Base-by-base conservation (phyloP, 495 filamentous ascomycete species). In the Lophiotrema nucula region DNA sequence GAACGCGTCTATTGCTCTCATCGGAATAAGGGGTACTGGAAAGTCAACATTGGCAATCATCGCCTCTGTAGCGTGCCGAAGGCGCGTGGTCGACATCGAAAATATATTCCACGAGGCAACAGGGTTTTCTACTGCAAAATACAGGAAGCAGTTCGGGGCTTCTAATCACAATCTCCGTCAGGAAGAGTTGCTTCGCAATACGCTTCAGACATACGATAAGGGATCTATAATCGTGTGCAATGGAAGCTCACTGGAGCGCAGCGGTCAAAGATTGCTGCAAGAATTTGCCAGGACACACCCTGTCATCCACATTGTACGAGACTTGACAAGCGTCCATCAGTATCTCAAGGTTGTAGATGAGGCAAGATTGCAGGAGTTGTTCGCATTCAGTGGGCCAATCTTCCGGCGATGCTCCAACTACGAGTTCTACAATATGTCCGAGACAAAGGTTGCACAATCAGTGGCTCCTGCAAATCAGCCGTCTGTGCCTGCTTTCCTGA, bases 41-140 rank as follows among this genome's bases (percentile, higher is more conserved):
- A 91, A 91, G 67, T 83, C 86, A 4, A 89, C 85, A 16, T 76
- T 92, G 11, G 88, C 84, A 1, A 83, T 91, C 60, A 88, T 92
- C 43, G 82, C 85, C n/a, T 85, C 87, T 2, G 85, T 85, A 19
- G 79, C 84, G 57, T 84, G 86, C 15, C 81, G 82, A 13, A 79
- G 86, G 12, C 81, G 84, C 21, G 76, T 92, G 21, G 82, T 90
- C 43, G 88, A 88, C 51, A 81, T 83, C 47, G 87, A 90, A 64
- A 78, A 81, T 56, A 83, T 80, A 49, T 92, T 92, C 58, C 80
- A 85, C 38, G 81, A 87, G 44, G 72, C 76, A 1, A 87, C 84
- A 0, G 86, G 88, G 4, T 75, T 80, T 55, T 82, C 81, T 11
- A 77, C 82, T 19, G 80, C 77, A 22, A 73, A 76, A 22, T 89